Percentiles rank a stretch among this genome's conserved stretches.
Conservation (phyloP, 148 eudicot genomes). For the Suaeda aralocaspica region DNA sequence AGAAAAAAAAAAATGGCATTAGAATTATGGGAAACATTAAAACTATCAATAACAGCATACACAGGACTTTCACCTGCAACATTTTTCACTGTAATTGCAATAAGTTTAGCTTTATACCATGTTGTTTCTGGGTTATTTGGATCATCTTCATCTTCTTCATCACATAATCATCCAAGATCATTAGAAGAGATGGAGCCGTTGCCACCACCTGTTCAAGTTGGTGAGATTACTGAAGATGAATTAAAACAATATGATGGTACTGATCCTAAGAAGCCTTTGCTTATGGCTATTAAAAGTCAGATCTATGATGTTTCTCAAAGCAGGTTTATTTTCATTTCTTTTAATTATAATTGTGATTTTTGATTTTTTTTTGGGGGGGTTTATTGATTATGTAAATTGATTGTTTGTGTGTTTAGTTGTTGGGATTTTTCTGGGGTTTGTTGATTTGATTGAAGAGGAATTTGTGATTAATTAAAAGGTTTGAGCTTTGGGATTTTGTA, state of each 20-base stretch:
- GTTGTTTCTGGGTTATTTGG: constrained; percentile 54
- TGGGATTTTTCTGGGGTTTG: neutral
- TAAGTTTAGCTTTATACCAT: constrained; percentile 71
- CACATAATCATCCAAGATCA: constrained; percentile 22
- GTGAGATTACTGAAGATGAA: constrained; percentile 74
- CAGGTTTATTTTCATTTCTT: constrained; percentile 41
- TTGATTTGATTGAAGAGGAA: neutral
- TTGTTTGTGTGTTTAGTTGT: neutral
- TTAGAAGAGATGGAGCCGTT: constrained; percentile 52
- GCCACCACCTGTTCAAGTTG: constrained; percentile 85
- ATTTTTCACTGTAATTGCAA: constrained; percentile 65
- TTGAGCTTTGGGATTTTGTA: neutral
- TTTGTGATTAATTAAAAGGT: too few species aligned
- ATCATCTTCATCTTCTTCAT: constrained; percentile 37
- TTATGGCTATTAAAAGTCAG: constrained; percentile 95
- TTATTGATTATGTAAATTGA: too few species aligned
- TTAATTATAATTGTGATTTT: too few species aligned
- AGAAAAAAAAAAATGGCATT: constrained; percentile 49
- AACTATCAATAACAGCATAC: constrained; percentile 61
- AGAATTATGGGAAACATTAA: constrained; percentile 64
- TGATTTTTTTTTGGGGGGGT: too few species aligned
- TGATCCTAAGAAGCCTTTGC: constrained; percentile 74
- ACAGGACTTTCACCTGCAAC: constrained; percentile 74
- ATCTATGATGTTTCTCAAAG: constrained; percentile 96
- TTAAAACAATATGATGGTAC: constrained; percentile 70